Base-by-base conservation (phyloP, 306 rosid species). In the Potentilla sterilis region DNA sequence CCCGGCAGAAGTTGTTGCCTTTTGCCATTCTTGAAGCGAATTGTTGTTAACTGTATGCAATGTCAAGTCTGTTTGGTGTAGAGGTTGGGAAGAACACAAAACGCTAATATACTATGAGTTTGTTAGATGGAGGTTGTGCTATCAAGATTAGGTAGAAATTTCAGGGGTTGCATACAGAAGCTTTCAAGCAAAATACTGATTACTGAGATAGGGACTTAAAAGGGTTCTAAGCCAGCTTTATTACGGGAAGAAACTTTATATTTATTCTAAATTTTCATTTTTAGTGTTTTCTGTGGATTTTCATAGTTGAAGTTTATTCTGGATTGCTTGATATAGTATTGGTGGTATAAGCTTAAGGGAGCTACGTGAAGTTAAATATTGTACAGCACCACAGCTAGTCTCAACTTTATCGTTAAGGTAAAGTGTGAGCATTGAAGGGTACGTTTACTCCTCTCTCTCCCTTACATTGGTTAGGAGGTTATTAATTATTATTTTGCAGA, bases 91-190 rank as follows among this genome's bases (percentile, higher is more conserved):
- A 41, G 55, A 49, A 49, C 6, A 15, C 51, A 11, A 19, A 70
- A 28, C 48, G 28, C 28, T 28, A 37, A 40, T 4, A 44, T 72
- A 48, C 11, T 14, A 52, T 38, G 22, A 11, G 35, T 52, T 49
- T 48, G 62, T 52, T 5, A 6, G 75, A 38, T 72, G 65, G 21
- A 72, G 65, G 47, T 34, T 49, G 75, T 52, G 37, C 52, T 52
- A 12, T 72, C 75, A 72, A 72, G 37, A 72, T 2, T 52, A 51
- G 75, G 75, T 52, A 21, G 49, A 52, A 13, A 9, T 7, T 52
- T 37, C 9, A 72, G 49, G 52, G 12, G 65, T 52, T 54, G 65
- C 40, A 52, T 38, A 32, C n/a, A 1, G 18, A 70, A 37, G 7
- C 48, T 72, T 72, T 28, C 24, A 72, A 72, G 75, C 65, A 72